Evolutionary conservation across 1,284 basidiomycete genomes (phyloP).

Genomic region (Exobasidium cylindrosporum): DNA sequence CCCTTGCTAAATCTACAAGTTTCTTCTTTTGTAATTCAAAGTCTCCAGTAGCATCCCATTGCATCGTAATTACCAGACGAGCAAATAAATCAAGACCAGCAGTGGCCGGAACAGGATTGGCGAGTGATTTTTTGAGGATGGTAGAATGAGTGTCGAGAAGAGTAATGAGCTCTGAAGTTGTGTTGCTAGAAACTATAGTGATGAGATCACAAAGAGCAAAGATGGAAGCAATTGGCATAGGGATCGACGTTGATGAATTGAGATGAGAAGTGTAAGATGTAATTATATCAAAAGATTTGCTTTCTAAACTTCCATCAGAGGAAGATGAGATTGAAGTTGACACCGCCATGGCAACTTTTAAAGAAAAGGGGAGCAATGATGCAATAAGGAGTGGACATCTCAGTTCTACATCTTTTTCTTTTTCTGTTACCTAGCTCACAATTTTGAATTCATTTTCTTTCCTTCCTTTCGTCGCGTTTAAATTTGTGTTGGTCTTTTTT

Average conservation of each 20-base stretch:
- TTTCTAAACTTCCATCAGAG: background rate
- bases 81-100: slow-evolving; percentile 89
- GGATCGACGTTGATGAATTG: slow-evolving; percentile 61
- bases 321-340: background rate
- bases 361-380: too few relatives aligned
- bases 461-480: too few relatives aligned
- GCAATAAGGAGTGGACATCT: too few relatives aligned
- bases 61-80: slow-evolving; percentile 77
- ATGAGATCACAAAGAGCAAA: slow-evolving; percentile 75
- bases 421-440: too few relatives aligned
- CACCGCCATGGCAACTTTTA: too few relatives aligned
- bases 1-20: slow-evolving; percentile 72
- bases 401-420: too few relatives aligned
- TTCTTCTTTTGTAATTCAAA: slow-evolving; percentile 78
- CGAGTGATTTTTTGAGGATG: slow-evolving; percentile 64
- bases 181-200: slow-evolving; percentile 73
- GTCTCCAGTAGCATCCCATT: slow-evolving; percentile 69
- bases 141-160: slow-evolving; percentile 74
- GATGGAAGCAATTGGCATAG: slow-evolving; percentile 82
- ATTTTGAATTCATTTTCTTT: too few relatives aligned
- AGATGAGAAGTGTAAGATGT: slow-evolving; percentile 38
- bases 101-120: slow-evolving; percentile 78
- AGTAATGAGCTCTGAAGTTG: slow-evolving; percentile 84
- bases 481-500: too few relatives aligned
- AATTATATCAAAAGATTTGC: slow-evolving; percentile 35